phyloP scores from a whole-genome alignment of 2,329 filamentous ascomycete genomes.

The Epichloe brachyelytri region DNA sequence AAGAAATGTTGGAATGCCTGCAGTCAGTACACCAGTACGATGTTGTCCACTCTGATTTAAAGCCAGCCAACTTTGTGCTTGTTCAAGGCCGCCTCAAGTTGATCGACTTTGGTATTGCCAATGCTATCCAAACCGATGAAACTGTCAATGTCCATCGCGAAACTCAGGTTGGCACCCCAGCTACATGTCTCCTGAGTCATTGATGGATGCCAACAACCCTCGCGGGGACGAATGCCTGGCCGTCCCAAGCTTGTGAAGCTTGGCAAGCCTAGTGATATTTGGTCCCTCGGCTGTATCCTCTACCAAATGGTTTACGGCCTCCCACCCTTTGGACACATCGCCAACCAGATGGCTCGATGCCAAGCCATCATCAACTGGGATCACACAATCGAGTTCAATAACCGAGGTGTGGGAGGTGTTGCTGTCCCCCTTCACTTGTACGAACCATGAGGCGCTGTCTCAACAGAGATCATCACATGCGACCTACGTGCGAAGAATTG shows the following conservation, averaged over 20 bases:
- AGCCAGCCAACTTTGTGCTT: slow-evolving; percentile 92
- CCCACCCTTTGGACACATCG: slow-evolving; percentile 88
- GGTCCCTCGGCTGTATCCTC: slow-evolving; percentile 90
- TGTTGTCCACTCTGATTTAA: slow-evolving; percentile 93
- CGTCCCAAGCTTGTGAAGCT: slow-evolving; percentile 77
- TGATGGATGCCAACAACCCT: slow-evolving; percentile 71
- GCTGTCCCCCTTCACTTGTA: slow-evolving; percentile 43
- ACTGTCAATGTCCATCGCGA: slow-evolving; percentile 97
- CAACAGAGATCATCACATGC: slow-evolving; percentile 45
- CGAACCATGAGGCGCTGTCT: slow-evolving; percentile 51
- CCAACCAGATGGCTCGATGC: slow-evolving; percentile 74
- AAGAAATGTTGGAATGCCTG: slow-evolving; percentile 96
- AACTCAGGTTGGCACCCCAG: slow-evolving; percentile 88
- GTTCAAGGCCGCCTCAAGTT: slow-evolving; percentile 84
- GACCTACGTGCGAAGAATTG: slow-evolving; percentile 52
- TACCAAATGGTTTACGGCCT: slow-evolving; percentile 98
- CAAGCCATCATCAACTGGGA: slow-evolving; percentile 74
- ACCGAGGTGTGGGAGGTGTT: slow-evolving; percentile 52
- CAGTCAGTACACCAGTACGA: slow-evolving; percentile 78
- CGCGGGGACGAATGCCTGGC: slow-evolving; percentile 29
- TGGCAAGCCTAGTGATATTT: slow-evolving; percentile 90
- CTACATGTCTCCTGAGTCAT: slow-evolving; percentile 94
- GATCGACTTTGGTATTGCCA: slow-evolving; percentile 97
- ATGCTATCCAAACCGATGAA: slow-evolving; percentile 88
- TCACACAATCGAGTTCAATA: slow-evolving; percentile 59